Percentiles rank a stretch among this genome's conserved stretches.
phyloP scores from a whole-genome alignment of 2,329 filamentous ascomycete genomes.

The Aspergillus thermomutatus region DNA sequence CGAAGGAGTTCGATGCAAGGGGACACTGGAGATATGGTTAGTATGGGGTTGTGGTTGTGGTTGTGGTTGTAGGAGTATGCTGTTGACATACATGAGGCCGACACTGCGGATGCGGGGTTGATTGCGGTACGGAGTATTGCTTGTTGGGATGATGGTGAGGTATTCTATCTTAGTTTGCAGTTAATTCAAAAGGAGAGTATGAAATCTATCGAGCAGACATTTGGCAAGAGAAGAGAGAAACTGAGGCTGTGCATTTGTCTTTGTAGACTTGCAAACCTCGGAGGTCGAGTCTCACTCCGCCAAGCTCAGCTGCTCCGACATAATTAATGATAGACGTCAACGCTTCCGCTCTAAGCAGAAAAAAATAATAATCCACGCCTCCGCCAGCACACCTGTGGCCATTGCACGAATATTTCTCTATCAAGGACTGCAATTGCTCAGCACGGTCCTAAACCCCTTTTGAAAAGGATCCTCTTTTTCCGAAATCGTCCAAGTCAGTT shows the following conservation, averaged over 20 bases:
- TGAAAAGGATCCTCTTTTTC: background rate
- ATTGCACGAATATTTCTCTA: background rate
- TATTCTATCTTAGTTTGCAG: background rate
- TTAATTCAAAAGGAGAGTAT: background rate
- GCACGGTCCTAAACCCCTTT: background rate
- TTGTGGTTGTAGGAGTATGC: too few species aligned
- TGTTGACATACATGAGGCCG: background rate
- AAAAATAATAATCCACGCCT: background rate
- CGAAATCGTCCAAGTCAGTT: background rate
- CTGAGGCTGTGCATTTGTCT: too few species aligned
- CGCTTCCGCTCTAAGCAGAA: background rate
- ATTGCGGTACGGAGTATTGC: too few species aligned
- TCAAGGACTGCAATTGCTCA: background rate
- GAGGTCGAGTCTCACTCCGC: background rate
- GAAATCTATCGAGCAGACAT: background rate
- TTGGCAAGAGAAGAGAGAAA: background rate
- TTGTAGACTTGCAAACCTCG: too few species aligned
- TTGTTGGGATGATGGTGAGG: too few species aligned
- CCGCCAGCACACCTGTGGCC: background rate
- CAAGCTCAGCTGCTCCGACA: background rate
- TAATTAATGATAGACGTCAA: background rate
- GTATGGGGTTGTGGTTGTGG: background rate
- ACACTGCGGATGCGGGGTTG: background rate
- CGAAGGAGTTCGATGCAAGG: too few species aligned
- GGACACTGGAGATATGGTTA: background rate